A percentile compares a stretch with the other conserved stretches of the same genome.
Evolutionary conservation across 495 filamentous ascomycete species (phyloP).

Genomic region (Durotheca rogersii): DNA sequence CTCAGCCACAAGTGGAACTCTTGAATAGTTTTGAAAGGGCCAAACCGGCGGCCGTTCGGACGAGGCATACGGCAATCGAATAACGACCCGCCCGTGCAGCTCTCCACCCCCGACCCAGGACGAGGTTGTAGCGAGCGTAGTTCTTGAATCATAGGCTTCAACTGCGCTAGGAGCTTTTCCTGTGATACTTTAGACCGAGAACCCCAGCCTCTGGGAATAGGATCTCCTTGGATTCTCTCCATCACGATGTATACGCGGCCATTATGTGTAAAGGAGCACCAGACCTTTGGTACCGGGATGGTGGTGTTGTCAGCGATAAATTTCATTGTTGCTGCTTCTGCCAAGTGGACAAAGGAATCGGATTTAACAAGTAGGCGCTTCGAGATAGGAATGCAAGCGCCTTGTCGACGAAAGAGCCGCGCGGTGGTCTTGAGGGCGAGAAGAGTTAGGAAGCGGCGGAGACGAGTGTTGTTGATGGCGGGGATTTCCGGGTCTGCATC

Average conservation of each 20-base stretch:
- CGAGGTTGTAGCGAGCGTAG: conserved; percentile 1
- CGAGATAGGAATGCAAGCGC: conserved; percentile 6
- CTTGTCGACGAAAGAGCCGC: not conserved
- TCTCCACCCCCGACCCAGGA: conserved; percentile 7
- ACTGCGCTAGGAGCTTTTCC: not conserved
- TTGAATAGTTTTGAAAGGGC: conserved; percentile 18
- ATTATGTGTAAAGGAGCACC: conserved; percentile 2
- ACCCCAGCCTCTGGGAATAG: not conserved
- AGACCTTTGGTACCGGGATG: conserved; percentile 2
- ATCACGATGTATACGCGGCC: conserved; percentile 3
- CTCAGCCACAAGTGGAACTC: conserved; percentile 22
- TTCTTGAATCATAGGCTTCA: conserved; percentile 4
- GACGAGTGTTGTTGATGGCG: conserved; percentile 1
- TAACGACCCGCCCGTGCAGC: conserved; percentile 1
- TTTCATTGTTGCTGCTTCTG: conserved; percentile 6
- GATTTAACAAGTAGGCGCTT: conserved; percentile 8
- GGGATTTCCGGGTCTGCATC: too few species aligned
- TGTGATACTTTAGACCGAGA: not conserved
- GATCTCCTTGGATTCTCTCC: not conserved
- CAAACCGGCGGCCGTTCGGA: conserved; percentile 4
- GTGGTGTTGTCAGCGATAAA: conserved; percentile 4
- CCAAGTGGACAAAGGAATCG: conserved; percentile 1
- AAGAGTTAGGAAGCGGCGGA: not conserved
- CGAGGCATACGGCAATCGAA: conserved; percentile 2
- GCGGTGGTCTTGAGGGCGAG: not conserved